Conservation (phyloP, 2,329 filamentous ascomycete species). For the Emergomyces pasteurianus region DNA sequence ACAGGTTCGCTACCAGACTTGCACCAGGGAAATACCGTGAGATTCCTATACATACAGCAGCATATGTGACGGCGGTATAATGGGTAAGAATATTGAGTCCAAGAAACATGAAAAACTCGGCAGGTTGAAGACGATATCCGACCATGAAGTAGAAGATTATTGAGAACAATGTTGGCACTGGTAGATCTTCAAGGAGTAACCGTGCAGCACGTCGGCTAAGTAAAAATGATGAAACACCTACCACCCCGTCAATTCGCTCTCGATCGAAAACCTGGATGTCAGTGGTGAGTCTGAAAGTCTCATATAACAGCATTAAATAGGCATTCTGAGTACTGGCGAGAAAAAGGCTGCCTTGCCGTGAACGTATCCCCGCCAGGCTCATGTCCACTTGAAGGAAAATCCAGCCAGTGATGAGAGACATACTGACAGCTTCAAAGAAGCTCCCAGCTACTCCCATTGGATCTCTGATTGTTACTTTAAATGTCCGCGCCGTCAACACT, state of each 20-base stretch:
- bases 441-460: slow-evolving; percentile 63
- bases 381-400: slow-evolving; percentile 56
- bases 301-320: slow-evolving; percentile 64
- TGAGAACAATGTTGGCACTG: slow-evolving; percentile 59
- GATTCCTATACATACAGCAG: slow-evolving; percentile 54
- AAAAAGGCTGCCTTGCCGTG: slow-evolving; percentile 60
- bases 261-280: slow-evolving; percentile 68
- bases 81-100: slow-evolving; percentile 56
- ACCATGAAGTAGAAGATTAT: slow-evolving; percentile 69
- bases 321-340: slow-evolving; percentile 60
- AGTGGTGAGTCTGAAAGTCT: slow-evolving; percentile 61
- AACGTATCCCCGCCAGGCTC: slow-evolving; percentile 60
- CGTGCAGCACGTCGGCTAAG: slow-evolving; percentile 58
- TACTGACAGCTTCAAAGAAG: slow-evolving; percentile 55
- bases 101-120: slow-evolving; percentile 62
- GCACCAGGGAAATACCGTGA: slow-evolving; percentile 58
- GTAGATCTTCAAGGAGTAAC: slow-evolving; percentile 58
- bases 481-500: slow-evolving; percentile 56
- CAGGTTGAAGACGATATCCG: slow-evolving; percentile 52
- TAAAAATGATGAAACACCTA: slow-evolving; percentile 56
- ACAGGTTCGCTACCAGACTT: slow-evolving; percentile 59
- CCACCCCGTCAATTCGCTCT: slow-evolving; percentile 60
- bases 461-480: slow-evolving; percentile 63
- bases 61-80: slow-evolving; percentile 61
- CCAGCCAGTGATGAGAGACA: slow-evolving; percentile 62